Base-by-base conservation (phyloP, 2,329 filamentous ascomycete species). In the Myriosclerotinia duriaeana region DNA sequence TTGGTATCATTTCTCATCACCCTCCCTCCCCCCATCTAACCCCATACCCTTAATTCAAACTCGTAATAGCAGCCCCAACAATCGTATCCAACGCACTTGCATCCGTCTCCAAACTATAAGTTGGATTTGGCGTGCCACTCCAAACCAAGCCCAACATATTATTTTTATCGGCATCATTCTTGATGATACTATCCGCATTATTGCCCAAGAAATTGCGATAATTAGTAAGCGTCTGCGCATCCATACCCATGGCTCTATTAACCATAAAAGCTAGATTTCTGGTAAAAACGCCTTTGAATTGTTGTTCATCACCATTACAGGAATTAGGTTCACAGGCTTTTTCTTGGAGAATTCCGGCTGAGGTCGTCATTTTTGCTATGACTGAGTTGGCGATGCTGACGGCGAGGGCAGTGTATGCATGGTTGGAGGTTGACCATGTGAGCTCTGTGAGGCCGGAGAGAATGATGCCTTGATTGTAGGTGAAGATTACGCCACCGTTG, bases 231-330 rank as follows among this genome's bases (percentile, higher is more conserved):
- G 61, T 46, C 26, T 53, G 36, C 1, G 42, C 26, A 7, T 64
- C 53, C 1, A 58, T 5, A 0, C 52, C 52, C 17, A 17, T 70
- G 1, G 69, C 72, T 12, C 74, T 64, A 9, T 77, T 73, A 30
- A 89, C 80, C 44, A 92, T 76, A 65, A 84, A 82, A 44, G 82
- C 80, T 26, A 92, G 78, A 73, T 90, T 90, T 26, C 88, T 82
- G 20, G 85, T 81, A 69, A 91, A 90, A 46, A 91, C 80, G 4
- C 89, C 89, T 77, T 92, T 92, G 82, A 92, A 92, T 72, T 90
- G 86, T 44, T 84, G 81, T 1, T 80, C 83, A 67, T 87, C 83
- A 22, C 73, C 75, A 14, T 69, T 59, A 46, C 74, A 76, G 9
- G 78, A 80, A 67, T 78, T 74, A 1, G 82, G 80, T 71, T 87